Percentiles rank a stretch among this genome's conserved stretches.
phyloP scores from a whole-genome alignment of 2,329 filamentous ascomycete genomes.

The Coleophoma cylindrospora region DNA sequence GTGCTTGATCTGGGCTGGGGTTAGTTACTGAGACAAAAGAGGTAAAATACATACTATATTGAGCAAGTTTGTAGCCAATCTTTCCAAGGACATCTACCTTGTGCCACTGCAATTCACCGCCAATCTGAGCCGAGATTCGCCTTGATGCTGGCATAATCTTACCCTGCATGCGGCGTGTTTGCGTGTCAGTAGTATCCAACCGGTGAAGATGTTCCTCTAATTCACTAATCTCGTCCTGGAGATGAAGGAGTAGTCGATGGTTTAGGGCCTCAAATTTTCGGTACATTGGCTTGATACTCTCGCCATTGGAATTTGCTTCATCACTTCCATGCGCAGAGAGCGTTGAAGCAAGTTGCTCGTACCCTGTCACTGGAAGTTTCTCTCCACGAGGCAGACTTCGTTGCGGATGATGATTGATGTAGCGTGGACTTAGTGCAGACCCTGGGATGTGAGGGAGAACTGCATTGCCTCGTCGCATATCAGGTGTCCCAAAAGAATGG shows the following conservation, averaged over 20 bases:
- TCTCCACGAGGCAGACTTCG: conserved; percentile 28
- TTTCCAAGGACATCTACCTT: conserved; percentile 56
- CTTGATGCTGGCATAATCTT: conserved; percentile 53
- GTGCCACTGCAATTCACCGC: conserved; percentile 53
- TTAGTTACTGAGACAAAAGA: neutral
- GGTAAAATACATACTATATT: conserved; percentile 53
- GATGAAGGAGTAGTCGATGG: conserved; percentile 73
- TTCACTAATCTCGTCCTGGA: conserved; percentile 80
- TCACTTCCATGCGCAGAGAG: conserved; percentile 31
- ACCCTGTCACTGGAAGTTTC: conserved; percentile 47
- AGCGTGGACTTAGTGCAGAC: conserved; percentile 31
- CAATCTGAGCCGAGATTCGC: conserved; percentile 43
- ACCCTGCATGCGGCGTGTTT: conserved; percentile 22
- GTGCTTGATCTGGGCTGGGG: conserved; percentile 43
- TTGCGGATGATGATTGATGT: conserved; percentile 23
- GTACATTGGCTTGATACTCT: conserved; percentile 57
- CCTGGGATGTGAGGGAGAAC: conserved; percentile 16
- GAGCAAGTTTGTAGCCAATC: conserved; percentile 60
- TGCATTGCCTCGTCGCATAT: conserved; percentile 35
- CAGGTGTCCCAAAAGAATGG: conserved; percentile 22
- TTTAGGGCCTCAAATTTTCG: conserved; percentile 78
- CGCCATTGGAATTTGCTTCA: conserved; percentile 13
- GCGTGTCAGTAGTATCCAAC: conserved; percentile 57
- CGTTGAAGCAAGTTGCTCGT: conserved; percentile 56
- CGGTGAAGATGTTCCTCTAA: conserved; percentile 72